Conservation (phyloP, 23 red algal species). For the Cyanidiococcus yangmingshanensis region DNA sequence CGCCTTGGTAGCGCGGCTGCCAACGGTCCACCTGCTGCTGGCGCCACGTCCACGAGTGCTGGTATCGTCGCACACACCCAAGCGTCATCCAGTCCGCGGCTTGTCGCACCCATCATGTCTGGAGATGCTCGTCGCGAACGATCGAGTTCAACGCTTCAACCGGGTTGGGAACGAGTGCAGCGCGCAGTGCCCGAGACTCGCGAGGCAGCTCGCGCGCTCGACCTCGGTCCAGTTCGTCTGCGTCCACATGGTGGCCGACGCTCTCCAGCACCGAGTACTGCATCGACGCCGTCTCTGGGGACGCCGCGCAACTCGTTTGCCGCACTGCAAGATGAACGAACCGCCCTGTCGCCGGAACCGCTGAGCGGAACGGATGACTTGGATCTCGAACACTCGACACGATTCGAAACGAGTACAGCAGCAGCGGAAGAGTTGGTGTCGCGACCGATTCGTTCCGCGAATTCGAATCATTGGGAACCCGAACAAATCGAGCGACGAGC, state of each 20-base stretch:
- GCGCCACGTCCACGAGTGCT: neutral
- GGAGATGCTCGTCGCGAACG: neutral
- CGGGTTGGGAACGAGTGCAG: constrained; percentile 9
- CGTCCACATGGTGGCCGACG: constrained; percentile 2
- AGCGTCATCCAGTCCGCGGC: neutral
- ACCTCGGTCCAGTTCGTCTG: constrained; percentile 5
- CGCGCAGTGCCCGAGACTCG: neutral
- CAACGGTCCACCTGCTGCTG: neutral
- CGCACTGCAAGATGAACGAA: neutral
- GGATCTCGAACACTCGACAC: neutral
- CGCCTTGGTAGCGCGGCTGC: neutral
- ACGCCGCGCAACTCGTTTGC: constrained; percentile 21
- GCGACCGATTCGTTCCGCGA: neutral
- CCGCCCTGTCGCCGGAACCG: neutral
- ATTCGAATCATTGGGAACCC: neutral
- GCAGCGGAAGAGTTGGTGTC: neutral
- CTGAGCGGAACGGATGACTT: neutral
- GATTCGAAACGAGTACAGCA: neutral
- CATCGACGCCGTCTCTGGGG: neutral
- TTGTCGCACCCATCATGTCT: neutral
- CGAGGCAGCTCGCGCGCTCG: constrained; percentile 10
- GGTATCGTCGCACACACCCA: neutral
- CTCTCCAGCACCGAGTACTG: neutral
- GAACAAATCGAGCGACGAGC: neutral
- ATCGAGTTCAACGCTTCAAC: neutral